These are phyloP conservation scores for Teunomyces kruisii DNA, from an alignment of 805 yeast species.

Conservation along the genomic window DNA sequence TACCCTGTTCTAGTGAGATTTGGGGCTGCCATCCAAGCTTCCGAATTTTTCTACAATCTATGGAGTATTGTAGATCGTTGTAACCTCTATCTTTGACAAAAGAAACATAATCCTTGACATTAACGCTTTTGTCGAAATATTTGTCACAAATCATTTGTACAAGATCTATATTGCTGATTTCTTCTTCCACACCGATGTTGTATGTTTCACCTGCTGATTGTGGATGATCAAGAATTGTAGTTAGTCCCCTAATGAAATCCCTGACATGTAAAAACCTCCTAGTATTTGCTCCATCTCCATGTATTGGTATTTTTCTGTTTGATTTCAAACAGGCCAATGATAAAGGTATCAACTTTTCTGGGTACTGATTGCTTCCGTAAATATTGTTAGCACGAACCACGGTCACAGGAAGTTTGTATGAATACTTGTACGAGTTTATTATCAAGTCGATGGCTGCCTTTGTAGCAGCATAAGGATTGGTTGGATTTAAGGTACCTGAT, in stretches of 20 bases:
- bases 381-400: constrained; percentile 51
- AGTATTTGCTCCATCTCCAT: constrained; percentile 47
- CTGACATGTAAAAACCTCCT: constrained; percentile 46
- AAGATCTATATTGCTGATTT: constrained; percentile 22
- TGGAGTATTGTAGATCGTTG: constrained; percentile 31
- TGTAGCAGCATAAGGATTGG: constrained; percentile 58
- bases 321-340: constrained; percentile 17
- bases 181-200: constrained; percentile 27
- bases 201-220: constrained; percentile 8
- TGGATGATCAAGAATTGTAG: constrained; percentile 20
- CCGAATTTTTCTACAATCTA: constrained; percentile 21
- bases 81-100: constrained; percentile 31
- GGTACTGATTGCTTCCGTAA: constrained; percentile 54
- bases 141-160: constrained; percentile 18
- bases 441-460: constrained; percentile 56
- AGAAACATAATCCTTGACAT: constrained; percentile 14
- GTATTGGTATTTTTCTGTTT: constrained; percentile 33
- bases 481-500: constrained; percentile 40
- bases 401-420: constrained; percentile 42
- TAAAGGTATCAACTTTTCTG: constrained; percentile 50
- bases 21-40: constrained; percentile 33
- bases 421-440: constrained; percentile 42
- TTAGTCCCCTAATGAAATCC: constrained; percentile 43
- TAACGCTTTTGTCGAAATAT: constrained; percentile 10
- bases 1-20: constrained; percentile 20